These are phyloP conservation scores for Acanthochlamys bracteata DNA, from an alignment of 106 monocot species.

Conservation along the genomic window DNA sequence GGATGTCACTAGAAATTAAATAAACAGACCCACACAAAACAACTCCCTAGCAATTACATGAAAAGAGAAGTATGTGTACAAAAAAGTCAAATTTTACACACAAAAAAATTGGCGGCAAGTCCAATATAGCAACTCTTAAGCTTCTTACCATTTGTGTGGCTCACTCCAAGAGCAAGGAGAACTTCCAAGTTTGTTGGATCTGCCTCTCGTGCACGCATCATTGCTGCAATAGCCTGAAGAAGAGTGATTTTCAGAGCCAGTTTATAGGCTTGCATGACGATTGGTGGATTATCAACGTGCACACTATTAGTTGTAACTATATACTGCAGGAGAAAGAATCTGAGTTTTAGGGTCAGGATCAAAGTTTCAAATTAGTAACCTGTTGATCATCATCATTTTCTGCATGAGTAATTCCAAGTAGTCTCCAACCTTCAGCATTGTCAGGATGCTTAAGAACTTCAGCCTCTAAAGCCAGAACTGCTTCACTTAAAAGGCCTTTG, in stretches of 20 bases:
- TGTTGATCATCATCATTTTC: conserved; percentile 99
- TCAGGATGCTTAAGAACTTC: conserved; percentile 96
- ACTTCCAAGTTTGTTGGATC: conserved; percentile 93
- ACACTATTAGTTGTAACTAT: too few species aligned
- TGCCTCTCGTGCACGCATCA: conserved; percentile 92
- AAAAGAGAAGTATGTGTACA: too few species aligned
- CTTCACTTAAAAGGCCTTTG: conserved; percentile 99
- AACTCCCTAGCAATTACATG: too few species aligned
- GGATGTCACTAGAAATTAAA: too few species aligned
- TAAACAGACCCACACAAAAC: too few species aligned
- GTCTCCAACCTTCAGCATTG: conserved; percentile 94
- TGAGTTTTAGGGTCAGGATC: too few species aligned
- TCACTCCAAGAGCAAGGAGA: conserved; percentile 96
- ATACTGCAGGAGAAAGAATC: neutral
- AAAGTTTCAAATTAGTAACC: conserved; percentile 20
- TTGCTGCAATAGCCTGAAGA: conserved; percentile 90
- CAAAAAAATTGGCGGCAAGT: too few species aligned
- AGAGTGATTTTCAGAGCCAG: too few species aligned
- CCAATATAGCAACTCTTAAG: neutral
- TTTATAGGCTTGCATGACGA: too few species aligned
- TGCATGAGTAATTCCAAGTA: conserved; percentile 97
- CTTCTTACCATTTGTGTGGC: conserved; percentile 87
- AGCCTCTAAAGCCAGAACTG: conserved; percentile 97
- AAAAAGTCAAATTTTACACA: too few species aligned
- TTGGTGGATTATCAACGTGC: too few species aligned